Base-by-base conservation (phyloP, 441 rosid genomes). In the Pelargonium cotyledonis region DNA sequence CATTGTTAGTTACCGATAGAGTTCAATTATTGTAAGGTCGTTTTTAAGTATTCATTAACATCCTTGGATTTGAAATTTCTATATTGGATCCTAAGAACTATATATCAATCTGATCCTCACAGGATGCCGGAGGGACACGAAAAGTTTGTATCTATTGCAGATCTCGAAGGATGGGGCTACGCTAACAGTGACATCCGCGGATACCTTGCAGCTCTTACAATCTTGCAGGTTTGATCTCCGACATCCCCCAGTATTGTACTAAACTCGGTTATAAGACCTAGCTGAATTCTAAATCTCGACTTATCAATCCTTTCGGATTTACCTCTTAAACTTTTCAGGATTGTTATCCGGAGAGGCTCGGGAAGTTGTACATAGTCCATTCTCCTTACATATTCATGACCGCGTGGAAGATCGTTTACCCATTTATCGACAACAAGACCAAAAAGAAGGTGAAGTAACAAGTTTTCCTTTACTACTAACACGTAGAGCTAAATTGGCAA, bases 81-180 rank as follows among this genome's bases (percentile, higher is more conserved):
- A 35, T n/a, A 62, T 66, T 18, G 16, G 44, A 49, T 53, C 60
- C 60, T 53, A 53, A 53, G 60, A 53, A 53, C 60, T 53, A 16
- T 49, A 12, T 49, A 49, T 49, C 15, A 12, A 12, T 49, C 66
- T 67, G 65, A 55, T 65, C 40, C 70, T 71, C 64, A 35, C 77
- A 94, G 98, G 69, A 86, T 94, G 92, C 93, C 92, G 6, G 70
- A 66, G 68, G 97, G 95, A 55, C 77, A 88, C 81, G 97, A 94
- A 72, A 91, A 88, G 65, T 91, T 89, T 71, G 69, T 83, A 68
- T 26, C 70, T 23, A 86, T 91, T 23, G 93, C 69, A 47, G 98
- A 91, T 87, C 86, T 94, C 15, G 75, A 82, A 77, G 96, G 94
- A 55, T 91, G 98, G 98, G 96, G 97, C 71, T 91, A 89, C 75